Percentiles rank a stretch among this genome's conserved stretches.
Conservation (phyloP, 306 rosid species). For the Malus asiatica region DNA sequence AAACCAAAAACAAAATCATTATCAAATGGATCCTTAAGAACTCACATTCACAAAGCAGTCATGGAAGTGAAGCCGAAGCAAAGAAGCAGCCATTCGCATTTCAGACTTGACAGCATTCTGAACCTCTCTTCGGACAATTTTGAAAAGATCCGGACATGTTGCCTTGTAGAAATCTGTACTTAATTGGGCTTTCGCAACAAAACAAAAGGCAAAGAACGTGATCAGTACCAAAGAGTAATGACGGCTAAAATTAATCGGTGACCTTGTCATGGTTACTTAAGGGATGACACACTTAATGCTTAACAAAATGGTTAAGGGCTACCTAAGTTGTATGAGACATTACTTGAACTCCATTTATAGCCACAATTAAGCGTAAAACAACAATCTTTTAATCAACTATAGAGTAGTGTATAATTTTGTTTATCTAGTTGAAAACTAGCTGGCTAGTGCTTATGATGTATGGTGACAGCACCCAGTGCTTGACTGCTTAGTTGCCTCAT, state of each 20-base stretch:
- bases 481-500: background rate
- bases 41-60: slow-evolving; percentile 91
- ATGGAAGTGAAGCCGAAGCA: slow-evolving; percentile 89
- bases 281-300: background rate
- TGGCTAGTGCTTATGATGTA: slow-evolving; percentile 8
- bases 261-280: background rate
- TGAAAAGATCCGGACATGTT: slow-evolving; percentile 52
- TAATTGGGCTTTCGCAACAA: slow-evolving; percentile 43
- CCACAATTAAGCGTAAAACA: background rate
- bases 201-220: slow-evolving; percentile 30
- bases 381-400: background rate
- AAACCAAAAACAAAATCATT: background rate
- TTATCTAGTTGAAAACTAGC: background rate
- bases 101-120: slow-evolving; percentile 48
- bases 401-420: background rate
- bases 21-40: background rate
- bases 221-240: slow-evolving; percentile 14
- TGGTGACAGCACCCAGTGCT: slow-evolving; percentile 9
- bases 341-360: slow-evolving; percentile 1
- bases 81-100: slow-evolving; percentile 81
- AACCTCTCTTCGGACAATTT: slow-evolving; percentile 55
- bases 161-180: slow-evolving; percentile 51
- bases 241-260: background rate
- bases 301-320: background rate
- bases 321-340: background rate